phyloP scores from a whole-genome alignment of 495 filamentous ascomycete genomes.

The Neurospora sp. region DNA sequence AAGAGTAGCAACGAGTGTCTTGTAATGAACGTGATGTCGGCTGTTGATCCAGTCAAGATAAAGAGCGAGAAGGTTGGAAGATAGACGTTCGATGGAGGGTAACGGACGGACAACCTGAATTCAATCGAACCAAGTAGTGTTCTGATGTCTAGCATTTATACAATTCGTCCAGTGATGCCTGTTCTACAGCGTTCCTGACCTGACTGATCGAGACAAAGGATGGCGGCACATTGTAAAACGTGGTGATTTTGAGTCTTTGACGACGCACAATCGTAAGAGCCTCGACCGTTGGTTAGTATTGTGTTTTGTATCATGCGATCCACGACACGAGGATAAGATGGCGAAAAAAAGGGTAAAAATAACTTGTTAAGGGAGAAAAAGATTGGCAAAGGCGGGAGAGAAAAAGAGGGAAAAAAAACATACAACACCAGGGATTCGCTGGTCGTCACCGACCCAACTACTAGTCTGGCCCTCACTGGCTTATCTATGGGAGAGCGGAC shows the following conservation, averaged over 20 bases:
- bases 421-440: slow-evolving; percentile 37
- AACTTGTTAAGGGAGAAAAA: neutral
- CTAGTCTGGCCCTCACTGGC: slow-evolving; percentile 25
- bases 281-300: neutral
- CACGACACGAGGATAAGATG: neutral
- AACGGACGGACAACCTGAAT: neutral
- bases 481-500: slow-evolving; percentile 43
- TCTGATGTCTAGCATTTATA: neutral
- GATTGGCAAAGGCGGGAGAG: neutral
- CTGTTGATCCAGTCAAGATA: neutral
- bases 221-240: neutral
- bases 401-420: slow-evolving; percentile 17
- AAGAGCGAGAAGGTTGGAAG: neutral
- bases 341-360: neutral
- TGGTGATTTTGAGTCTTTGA: neutral
- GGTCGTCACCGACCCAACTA: slow-evolving; percentile 36
- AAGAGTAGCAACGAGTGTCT: neutral
- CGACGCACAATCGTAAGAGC: neutral
- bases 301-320: neutral
- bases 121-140: neutral
- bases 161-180: neutral
- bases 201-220: neutral
- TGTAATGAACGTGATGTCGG: neutral
- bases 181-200: neutral
- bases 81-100: neutral